Conservation (phyloP, 371 early-diverging fungal genomes). For the Mucor racemosus region DNA sequence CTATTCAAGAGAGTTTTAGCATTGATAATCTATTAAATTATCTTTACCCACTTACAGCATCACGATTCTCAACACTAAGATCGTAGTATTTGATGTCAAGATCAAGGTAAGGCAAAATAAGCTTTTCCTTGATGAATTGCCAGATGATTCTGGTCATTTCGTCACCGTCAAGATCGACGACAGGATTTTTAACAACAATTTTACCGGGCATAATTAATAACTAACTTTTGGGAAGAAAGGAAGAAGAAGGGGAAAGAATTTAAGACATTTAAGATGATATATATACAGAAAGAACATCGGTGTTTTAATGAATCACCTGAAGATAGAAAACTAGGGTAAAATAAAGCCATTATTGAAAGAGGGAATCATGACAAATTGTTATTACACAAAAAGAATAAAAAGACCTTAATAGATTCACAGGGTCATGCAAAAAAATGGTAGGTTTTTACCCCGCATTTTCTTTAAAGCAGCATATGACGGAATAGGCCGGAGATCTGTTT, state of each 20-base stretch:
- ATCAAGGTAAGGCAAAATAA: conserved; percentile 92
- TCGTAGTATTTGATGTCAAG: conserved; percentile 96
- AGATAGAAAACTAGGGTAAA: conserved; percentile 11
- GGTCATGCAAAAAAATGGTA: conserved; percentile 15
- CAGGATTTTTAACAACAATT: conserved; percentile 82
- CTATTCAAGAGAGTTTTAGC: conserved; percentile 35
- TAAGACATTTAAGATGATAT: not conserved
- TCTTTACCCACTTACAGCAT: conserved; percentile 59
- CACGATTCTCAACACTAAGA: conserved; percentile 90
- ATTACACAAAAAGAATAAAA: conserved; percentile 14
- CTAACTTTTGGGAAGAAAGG: not conserved
- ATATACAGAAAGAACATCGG: not conserved
- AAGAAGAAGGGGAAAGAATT: conserved; percentile 7
- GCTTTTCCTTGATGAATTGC: conserved; percentile 91
- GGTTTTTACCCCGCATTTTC: conserved; percentile 20
- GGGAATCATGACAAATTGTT: conserved; percentile 20
- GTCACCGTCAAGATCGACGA: conserved; percentile 95
- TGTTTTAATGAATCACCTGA: not conserved
- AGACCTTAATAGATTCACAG: conserved; percentile 3
- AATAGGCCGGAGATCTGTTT: conserved; percentile 23
- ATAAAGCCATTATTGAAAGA: conserved; percentile 1
- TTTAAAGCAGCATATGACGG: conserved; percentile 12
- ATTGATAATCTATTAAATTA: not conserved
- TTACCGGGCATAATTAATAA: conserved; percentile 31
- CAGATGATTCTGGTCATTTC: conserved; percentile 97